phyloP scores from a whole-genome alignment of 805 yeast genomes.

The Blastobotrys parvus region DNA sequence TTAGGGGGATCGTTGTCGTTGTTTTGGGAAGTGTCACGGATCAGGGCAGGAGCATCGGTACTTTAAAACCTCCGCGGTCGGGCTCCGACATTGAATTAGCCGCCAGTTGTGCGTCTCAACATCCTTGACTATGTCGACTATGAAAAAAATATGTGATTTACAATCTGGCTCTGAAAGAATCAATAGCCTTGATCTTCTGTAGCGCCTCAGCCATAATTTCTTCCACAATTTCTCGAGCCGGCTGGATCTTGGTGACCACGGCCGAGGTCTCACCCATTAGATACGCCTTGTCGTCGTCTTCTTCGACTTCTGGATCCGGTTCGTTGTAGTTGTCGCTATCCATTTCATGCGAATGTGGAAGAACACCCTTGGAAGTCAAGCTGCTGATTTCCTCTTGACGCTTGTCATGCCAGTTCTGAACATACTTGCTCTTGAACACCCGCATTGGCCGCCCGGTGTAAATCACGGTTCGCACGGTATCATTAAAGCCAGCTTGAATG shows the following conservation, averaged over 20 bases:
- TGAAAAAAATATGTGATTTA: not conserved
- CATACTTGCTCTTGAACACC: constrained; percentile 17
- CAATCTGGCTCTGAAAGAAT: not conserved
- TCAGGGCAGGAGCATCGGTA: no score
- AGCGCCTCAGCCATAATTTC: constrained; percentile 21
- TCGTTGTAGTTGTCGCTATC: constrained; percentile 14
- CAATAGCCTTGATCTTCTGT: not conserved
- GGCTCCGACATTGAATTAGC: no score
- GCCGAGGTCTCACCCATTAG: constrained; percentile 25
- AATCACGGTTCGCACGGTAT: constrained; percentile 18
- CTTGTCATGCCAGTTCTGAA: constrained; percentile 20
- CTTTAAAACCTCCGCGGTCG: no score
- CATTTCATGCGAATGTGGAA: constrained; percentile 18
- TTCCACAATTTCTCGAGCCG: constrained; percentile 20
- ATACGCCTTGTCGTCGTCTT: constrained; percentile 13
- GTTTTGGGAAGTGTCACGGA: no score
- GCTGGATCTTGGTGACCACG: constrained; percentile 15
- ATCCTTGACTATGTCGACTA: no score
- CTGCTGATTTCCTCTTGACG: constrained; percentile 18
- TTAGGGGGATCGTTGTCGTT: no score
- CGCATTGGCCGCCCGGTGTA: constrained; percentile 23
- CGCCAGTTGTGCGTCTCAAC: no score
- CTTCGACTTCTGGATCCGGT: constrained; percentile 8
- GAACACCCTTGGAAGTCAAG: constrained; percentile 15
- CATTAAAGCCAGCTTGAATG: constrained; percentile 15